Conservation (phyloP, 768 basidiomycete species). For the Macrolepiota fuliginosa region DNA sequence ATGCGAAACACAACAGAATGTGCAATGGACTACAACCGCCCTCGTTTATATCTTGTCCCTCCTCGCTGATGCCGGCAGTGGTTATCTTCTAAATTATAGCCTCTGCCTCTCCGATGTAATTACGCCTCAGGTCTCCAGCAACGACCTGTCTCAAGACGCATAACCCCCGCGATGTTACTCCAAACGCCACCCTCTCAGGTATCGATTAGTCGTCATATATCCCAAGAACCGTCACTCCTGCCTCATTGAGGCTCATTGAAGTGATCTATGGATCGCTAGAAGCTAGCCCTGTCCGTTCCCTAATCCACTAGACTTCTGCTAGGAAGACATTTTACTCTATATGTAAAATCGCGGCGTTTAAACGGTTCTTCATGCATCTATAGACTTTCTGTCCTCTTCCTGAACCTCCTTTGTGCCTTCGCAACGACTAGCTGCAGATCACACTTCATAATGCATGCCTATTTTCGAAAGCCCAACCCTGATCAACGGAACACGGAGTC, state of each 20-base stretch:
- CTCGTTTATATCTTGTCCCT: background rate
- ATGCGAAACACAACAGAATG: background rate
- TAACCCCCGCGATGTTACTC: background rate
- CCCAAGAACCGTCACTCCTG: background rate
- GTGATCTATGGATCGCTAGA: background rate
- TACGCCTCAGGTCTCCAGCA: background rate
- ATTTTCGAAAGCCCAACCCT: background rate
- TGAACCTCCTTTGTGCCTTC: background rate
- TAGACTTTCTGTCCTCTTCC: background rate
- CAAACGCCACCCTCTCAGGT: background rate
- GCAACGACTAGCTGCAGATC: background rate
- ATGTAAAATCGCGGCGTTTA: background rate
- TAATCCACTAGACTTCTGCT: background rate
- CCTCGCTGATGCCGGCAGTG: background rate
- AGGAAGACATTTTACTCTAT: background rate
- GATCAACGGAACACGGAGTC: background rate
- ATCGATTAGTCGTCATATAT: background rate
- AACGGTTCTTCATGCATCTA: background rate
- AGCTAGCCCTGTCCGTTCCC: background rate
- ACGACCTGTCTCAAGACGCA: background rate
- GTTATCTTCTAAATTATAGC: background rate
- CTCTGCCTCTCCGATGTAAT: background rate
- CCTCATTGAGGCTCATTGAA: background rate
- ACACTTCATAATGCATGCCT: background rate
- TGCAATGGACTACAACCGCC: too few relatives aligned